Base-by-base conservation (phyloP, 2,329 filamentous ascomycete species). In the Stemphylium beticola region DNA sequence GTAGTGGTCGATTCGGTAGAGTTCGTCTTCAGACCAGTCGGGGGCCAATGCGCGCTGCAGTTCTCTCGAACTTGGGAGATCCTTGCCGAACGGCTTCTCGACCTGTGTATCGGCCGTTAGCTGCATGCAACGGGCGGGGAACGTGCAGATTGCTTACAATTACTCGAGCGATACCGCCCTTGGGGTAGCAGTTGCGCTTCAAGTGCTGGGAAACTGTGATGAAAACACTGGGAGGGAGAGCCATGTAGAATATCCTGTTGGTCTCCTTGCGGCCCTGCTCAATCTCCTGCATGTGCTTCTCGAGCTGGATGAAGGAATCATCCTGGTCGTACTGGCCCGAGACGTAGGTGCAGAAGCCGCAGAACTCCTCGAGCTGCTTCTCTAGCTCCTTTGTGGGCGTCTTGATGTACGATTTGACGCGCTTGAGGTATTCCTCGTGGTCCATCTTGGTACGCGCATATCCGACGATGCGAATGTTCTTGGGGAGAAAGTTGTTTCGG, bases 391-490 rank as follows among this genome's bases (percentile, higher is more conserved):
- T 96, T 67, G 93, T 97, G 14, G 95, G 95, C 14, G 93, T 95
- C 86, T 99, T 98, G 83, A 99, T 99, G 82, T 97, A 96, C 57
- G 92, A 96, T 81, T 90, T 93, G 79, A 99, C 92, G 67, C 95
- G 87, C 80, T 89, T 91, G 75, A 98, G 85, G 82, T 91, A 98
- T 78, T 99, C 95, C 62, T 92, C 88, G 73, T 93, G 92, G 81
- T 98, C 93, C 95, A 99, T 99, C 84, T 97, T 97, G 69, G 95
- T 99, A 76, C 95, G 89, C 71, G 95, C 95, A 91, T 99, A 99
- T 82, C 95, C 95, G 72, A 99, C 87, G 76, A 99, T 97, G 79
- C 88, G 91, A 79, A 96, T 92, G 78, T 96, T 92, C 80, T 96
- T 96, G 70, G 81, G 95, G 46, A 99, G 90, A 83, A 98, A 99